These are phyloP conservation scores for Lotmaria passim DNA, from an alignment of 208 protist genomes.

Conservation along the genomic window DNA sequence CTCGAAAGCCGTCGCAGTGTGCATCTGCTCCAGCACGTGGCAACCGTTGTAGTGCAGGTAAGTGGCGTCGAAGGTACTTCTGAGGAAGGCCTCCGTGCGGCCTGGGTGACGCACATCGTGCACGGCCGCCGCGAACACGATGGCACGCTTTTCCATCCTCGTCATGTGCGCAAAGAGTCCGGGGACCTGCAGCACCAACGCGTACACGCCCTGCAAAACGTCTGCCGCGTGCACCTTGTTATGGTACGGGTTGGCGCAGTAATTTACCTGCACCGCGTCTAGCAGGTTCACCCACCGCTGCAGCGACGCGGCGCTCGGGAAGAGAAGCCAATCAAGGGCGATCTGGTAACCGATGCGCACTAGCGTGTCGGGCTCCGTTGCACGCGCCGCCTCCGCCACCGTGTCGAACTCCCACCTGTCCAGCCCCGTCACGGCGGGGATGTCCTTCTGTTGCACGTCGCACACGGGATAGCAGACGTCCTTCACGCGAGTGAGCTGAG, in stretches of 20 bases:
- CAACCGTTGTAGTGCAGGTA: slow-evolving; percentile 57
- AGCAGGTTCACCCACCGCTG: slow-evolving; percentile 49
- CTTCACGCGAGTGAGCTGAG: slow-evolving; percentile 15
- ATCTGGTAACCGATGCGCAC: slow-evolving; percentile 51
- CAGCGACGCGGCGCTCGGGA: slow-evolving; percentile 28
- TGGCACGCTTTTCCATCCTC: slow-evolving; percentile 60
- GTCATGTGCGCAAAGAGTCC: slow-evolving; percentile 57
- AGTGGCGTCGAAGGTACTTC: slow-evolving; percentile 54
- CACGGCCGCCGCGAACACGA: slow-evolving; percentile 63
- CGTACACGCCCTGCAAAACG: slow-evolving; percentile 65
- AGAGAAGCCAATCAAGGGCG: slow-evolving; percentile 58
- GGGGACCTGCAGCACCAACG: slow-evolving; percentile 45
- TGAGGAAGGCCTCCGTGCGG: slow-evolving; percentile 59
- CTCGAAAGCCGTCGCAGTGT: slow-evolving; percentile 67
- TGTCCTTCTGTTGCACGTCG: neutral
- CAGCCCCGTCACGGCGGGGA: slow-evolving; percentile 22
- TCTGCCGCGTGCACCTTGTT: slow-evolving; percentile 78
- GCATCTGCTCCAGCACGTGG: slow-evolving; percentile 78
- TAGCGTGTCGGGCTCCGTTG: slow-evolving; percentile 32
- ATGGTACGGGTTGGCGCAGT: slow-evolving; percentile 80
- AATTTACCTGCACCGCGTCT: slow-evolving; percentile 71
- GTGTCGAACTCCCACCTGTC: slow-evolving; percentile 35
- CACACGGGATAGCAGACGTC: neutral
- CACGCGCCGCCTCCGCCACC: slow-evolving; percentile 23
- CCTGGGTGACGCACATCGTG: slow-evolving; percentile 86